Base-by-base conservation (phyloP, 148 eudicot genomes). In the Vaccinium darrowii region DNA sequence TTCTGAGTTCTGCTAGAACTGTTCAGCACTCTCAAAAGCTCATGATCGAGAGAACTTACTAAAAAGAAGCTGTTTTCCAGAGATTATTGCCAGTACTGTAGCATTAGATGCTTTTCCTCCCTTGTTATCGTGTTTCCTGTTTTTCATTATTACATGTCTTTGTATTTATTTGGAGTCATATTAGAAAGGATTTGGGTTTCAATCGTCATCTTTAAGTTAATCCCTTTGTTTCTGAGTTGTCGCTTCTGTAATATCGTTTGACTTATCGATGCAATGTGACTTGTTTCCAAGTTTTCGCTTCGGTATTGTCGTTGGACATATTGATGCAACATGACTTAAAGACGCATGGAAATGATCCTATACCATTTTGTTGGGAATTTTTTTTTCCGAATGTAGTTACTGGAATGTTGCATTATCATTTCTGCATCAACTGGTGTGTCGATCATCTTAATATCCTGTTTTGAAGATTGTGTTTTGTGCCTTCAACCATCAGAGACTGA, bases 1-100 rank as follows among this genome's bases (percentile, higher is more conserved):
- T 76, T 76, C 52, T 47, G 39, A 43, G 47, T 4, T 43, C 47
- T 43, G 79, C 8, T 76, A 47, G 12, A 33, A 79, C 33, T 30
- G 69, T 57, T 80, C 69, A 33, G 19, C 19, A 56, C 27, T 33
- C 69, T 27, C 43, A 13, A 79, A 30, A 16, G 12, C 25, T 56
- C 82, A 79, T 30, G 50, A 33, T 19, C 82, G 57, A 80, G 69
- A 80, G 62, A 57, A 5, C 43, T 79, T 30, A 7, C 39, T 56
- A 57, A 47, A 5, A 76, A 47, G 78, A 43, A 18, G 10, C 39
- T 33, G 12, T 54, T 79, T 79, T 15, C 65, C 62, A 4, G 36
- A 12, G 30, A 27, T 15, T 78, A n/a, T 78, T 53, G 33, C 43
- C 77, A 4, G 52, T 43, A 2, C 25, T 47, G 30, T 30, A 47